Conservation (phyloP, 2,329 filamentous ascomycete genomes). For the Rhynchosporium secalis region DNA sequence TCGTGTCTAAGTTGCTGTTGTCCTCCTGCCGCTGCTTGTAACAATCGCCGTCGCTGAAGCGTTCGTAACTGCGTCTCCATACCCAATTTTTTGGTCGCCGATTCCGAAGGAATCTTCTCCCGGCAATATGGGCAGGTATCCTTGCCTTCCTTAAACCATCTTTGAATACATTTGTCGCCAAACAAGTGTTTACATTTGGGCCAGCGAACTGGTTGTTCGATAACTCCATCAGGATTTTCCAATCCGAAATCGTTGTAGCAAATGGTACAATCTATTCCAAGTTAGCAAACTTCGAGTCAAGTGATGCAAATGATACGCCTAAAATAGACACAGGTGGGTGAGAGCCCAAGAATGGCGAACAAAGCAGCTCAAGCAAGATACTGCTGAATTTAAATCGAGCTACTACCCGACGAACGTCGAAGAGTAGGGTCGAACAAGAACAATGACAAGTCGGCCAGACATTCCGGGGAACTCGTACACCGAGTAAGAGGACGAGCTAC, state of each 20-base stretch:
- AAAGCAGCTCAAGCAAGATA: too few relatives aligned
- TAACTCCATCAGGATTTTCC: conserved; percentile 56
- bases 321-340: neutral
- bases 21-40: neutral
- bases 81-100: conserved; percentile 24
- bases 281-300: conserved; percentile 18
- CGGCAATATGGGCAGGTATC: conserved; percentile 66
- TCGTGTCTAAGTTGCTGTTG: conserved; percentile 5
- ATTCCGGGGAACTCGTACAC: neutral
- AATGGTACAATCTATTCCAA: conserved; percentile 55
- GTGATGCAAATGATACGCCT: neutral
- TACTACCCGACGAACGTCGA: too few relatives aligned
- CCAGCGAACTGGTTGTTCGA: conserved; percentile 57
- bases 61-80: conserved; percentile 8
- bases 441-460: neutral
- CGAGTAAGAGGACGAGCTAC: neutral
- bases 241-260: conserved; percentile 64
- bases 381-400: too few relatives aligned
- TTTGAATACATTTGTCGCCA: conserved; percentile 63
- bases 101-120: conserved; percentile 57
- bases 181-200: conserved; percentile 66
- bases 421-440: neutral
- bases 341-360: neutral
- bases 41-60: conserved; percentile 22
- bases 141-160: conserved; percentile 60